Evolutionary conservation across 2,329 filamentous ascomycete species (phyloP), one percentile per base, ranked within the genome.

Genomic region (Fusarium acutatum): DNA sequence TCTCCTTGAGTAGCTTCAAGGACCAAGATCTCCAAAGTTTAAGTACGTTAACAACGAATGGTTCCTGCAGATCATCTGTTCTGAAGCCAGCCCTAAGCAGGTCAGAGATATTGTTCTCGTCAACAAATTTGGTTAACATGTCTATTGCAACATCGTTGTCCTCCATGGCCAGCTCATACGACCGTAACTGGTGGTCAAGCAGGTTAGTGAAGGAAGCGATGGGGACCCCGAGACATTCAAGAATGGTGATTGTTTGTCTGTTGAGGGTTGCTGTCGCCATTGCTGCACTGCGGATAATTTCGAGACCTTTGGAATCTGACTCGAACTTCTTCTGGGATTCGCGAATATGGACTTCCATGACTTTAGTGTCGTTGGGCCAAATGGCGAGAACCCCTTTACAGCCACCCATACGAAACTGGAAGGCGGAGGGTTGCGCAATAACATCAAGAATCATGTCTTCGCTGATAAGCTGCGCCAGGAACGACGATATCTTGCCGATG

Each of bases 361-460:
- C 88, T 68, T 88, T 88, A 15, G 91, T 89, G 9, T 92, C 89
- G 8, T 92, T 87, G 0, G 93, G 89, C 82, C 94, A 96, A 8
- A 94, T 87, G 0, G 91, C 90, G 24, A 99, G 86, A 20, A 99
- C 91, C 1, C 96, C 96, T 83, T 99, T 99, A 83, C 92, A 95
- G 3, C 96, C 96, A 14, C 94, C 95, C 77, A 98, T 90, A 13
- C 96, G 93, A 77, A 98, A 97, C 77, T 99, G 96, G 74, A 94
- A 96, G 0, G 94, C 93, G 0, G 95, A 97, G 1, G 96, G 95
- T 10, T 89, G 84, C 5, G 86, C 82, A 4, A 87, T 82, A 18
- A 86, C 86, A 26, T 86, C 83, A 35, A 95, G 80, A 2, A 88
- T 87, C 69, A 97, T 89, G 72, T 96, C 92, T 20, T 89, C 84